These are phyloP conservation scores for Magnolia officinalis DNA, from an alignment of 164 flowering plant species.

Conservation along the genomic window DNA sequence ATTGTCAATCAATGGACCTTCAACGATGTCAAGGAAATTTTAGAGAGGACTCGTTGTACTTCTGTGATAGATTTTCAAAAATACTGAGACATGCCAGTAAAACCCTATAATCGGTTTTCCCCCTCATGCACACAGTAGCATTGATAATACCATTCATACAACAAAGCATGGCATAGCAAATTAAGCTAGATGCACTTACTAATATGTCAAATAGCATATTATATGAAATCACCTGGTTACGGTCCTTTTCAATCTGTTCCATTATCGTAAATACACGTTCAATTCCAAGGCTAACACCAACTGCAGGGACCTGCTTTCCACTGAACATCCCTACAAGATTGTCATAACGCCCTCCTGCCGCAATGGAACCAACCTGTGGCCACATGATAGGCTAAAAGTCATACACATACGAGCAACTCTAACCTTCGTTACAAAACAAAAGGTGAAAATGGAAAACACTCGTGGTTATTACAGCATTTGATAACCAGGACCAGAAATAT, in stretches of 20 bases:
- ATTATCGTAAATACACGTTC: slow-evolving; percentile 87
- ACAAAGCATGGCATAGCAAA: no score
- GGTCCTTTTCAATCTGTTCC: slow-evolving; percentile 62
- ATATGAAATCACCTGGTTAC: slow-evolving; percentile 44
- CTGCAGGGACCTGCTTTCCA: slow-evolving; percentile 77
- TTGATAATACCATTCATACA: neutral
- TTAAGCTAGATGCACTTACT: no score
- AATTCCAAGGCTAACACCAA: slow-evolving; percentile 93
- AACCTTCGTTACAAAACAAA: neutral
- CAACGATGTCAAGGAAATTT: no score
- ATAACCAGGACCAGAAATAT: neutral
- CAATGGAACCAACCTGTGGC: slow-evolving; percentile 89
- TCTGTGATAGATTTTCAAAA: no score
- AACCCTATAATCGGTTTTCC: no score
- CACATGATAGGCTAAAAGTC: neutral
- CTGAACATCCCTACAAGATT: slow-evolving; percentile 92
- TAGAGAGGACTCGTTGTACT: no score
- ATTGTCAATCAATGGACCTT: no score
- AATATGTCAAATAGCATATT: neutral
- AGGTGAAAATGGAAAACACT: neutral
- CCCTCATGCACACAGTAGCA: no score
- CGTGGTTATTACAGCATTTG: neutral
- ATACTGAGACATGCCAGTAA: no score
- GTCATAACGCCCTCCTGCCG: slow-evolving; percentile 97
- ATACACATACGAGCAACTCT: neutral